Conservation (phyloP, 1,139 yeast species). For the Sugiyamaella castrensis region DNA sequence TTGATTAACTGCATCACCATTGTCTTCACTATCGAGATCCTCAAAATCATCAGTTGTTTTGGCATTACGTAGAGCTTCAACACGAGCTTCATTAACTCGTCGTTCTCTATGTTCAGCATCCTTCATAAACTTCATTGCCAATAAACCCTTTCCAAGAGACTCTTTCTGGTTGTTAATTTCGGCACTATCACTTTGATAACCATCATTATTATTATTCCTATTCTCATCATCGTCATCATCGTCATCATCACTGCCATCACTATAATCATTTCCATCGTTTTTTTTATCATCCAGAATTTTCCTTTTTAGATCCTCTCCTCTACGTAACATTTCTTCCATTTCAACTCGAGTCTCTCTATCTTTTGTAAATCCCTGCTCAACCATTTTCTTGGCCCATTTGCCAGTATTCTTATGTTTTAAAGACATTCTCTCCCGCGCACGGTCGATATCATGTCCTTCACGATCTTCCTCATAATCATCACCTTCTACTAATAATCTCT, state of each 20-base stretch:
- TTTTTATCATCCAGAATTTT: conserved; percentile 71
- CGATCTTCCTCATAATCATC: conserved; percentile 39
- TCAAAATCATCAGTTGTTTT: conserved; percentile 45
- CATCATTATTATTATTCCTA: conserved; percentile 40
- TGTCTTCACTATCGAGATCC: conserved; percentile 38
- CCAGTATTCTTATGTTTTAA: conserved; percentile 78
- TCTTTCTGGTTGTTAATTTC: conserved; percentile 40
- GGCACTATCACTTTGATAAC: conserved; percentile 37
- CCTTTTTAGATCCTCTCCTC: conserved; percentile 72
- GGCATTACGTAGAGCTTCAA: conserved; percentile 49
- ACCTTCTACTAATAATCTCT: conserved; percentile 66
- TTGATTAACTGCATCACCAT: conserved; percentile 41
- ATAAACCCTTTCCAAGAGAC: conserved; percentile 72
- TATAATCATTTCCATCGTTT: conserved; percentile 49
- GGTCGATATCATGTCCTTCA: conserved; percentile 64
- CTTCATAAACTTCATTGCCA: conserved; percentile 93
- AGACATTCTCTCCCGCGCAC: conserved; percentile 92
- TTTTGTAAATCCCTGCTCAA: conserved; percentile 84
- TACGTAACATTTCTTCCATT: conserved; percentile 88
- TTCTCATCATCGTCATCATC: conserved; percentile 53
- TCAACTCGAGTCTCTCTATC: conserved; percentile 82
- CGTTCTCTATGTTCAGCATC: conserved; percentile 68
- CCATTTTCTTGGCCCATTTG: conserved; percentile 89
- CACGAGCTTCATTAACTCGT: conserved; percentile 52
- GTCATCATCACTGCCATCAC: conserved; percentile 46